Evolutionary conservation across 768 basidiomycete species (phyloP).

Genomic region (Nidularia sp.): DNA sequence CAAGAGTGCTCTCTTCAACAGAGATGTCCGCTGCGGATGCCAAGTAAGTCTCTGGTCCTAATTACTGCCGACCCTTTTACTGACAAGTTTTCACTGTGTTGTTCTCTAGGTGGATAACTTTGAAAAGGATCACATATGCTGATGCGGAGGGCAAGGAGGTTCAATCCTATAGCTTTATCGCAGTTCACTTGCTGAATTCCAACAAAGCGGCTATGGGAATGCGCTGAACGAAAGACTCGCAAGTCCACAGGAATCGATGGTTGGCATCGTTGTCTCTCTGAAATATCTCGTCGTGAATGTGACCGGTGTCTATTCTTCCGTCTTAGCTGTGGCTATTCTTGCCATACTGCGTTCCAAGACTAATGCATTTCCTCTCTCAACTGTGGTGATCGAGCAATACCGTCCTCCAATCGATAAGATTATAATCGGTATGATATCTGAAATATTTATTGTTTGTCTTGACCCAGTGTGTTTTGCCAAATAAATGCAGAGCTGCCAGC

Average conservation of each 20-base stretch:
- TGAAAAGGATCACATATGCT: constrained; percentile 77
- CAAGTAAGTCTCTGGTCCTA: constrained; percentile 35
- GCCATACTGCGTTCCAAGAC: constrained; percentile 76
- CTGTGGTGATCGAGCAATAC: constrained; percentile 88
- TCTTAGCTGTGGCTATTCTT: constrained; percentile 77
- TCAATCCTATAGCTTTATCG: constrained; percentile 1
- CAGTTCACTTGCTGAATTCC: not conserved
- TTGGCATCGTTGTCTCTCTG: constrained; percentile 19
- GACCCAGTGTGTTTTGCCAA: too few relatives aligned
- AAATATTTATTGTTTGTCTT: not conserved
- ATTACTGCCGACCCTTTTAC: not conserved
- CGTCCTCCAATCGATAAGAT: constrained; percentile 80
- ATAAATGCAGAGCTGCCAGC: constrained; percentile 29
- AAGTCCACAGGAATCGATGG: constrained; percentile 79
- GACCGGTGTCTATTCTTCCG: not conserved
- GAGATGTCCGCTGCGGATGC: constrained; percentile 54
- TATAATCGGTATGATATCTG: constrained; percentile 54
- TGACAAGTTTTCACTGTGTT: not conserved
- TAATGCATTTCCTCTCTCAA: constrained; percentile 67
- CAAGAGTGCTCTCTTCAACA: constrained; percentile 49
- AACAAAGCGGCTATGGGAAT: constrained; percentile 81
- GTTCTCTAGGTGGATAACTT: constrained; percentile 68
- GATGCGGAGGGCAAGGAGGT: constrained; percentile 80
- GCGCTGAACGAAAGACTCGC: constrained; percentile 78
- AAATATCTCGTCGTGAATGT: too few relatives aligned